Base-by-base conservation (phyloP, 2,329 filamentous ascomycete genomes). In the Sordariomycetes sp. region DNA sequence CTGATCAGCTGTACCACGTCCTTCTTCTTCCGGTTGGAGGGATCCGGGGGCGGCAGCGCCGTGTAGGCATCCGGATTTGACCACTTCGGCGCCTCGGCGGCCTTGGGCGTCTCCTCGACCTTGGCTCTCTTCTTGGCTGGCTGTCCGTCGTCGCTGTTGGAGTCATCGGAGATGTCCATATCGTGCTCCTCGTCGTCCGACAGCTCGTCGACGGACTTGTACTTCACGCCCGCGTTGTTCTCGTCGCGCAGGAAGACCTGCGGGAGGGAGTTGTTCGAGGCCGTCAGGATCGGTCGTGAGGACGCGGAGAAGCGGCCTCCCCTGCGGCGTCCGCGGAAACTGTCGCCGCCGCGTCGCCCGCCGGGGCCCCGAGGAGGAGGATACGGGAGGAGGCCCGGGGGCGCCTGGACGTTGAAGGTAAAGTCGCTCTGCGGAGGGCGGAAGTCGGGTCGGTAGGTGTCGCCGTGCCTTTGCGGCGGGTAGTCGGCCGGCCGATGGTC, bases 1-100 rank as follows among this genome's bases (percentile, higher is more conserved):
- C 92, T 86, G 64, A 97, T 97, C 61, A 96, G 72, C 66, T 95
- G 89, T 40, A 97, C 89, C 46, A 97, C 87, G 63, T 97, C 91
- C 64, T 85, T 86, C 71, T 87, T 90, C 72, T 94, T 95, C 22
- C 81, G 80, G 46, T 82, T 78, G 5, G 76, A 78, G 58, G 91
- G 87, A 62, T 92, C 88, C 0, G 86, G 82, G 7, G 90, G 91
- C 10, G 93, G 93, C 11, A 96, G 76, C 2, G 84, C 88, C 6
- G 90, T 96, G 71, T 97, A 97, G 0, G 92, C 91, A 69, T 97
- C 93, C 3, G 93, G 92, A 65, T 97, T 97, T 4, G 91, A 96
- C 93, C 93, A 97, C 70, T 88, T 91, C 3, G 91, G 90, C 5
- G 69, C 71, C 24, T 70, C 66, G n/a, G 73, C 68, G 10, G 69